Evolutionary conservation across 169 alveolate genomes (phyloP), one percentile per base, ranked within the genome.

Genomic region (Neospora caninum): DNA sequence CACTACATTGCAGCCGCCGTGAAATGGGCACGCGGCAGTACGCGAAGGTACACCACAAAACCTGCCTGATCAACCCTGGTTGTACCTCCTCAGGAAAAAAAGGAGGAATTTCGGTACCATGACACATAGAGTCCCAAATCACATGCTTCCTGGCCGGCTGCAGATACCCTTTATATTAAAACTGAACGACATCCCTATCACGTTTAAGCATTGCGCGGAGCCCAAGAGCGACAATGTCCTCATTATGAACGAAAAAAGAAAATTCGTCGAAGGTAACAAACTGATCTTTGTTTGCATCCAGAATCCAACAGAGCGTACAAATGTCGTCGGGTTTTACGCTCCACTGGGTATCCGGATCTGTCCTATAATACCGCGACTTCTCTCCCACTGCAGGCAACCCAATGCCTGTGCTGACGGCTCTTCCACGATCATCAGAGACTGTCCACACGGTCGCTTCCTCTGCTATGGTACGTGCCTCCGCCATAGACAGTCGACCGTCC

Each of bases 201-300:
- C 45, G 39, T n/a, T n/a, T 78, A 20, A 78, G 86, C 45, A 78
- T 36, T 20, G 39, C 49, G n/a, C n/a, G 86, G 10, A 38, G 39
- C 45, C 39, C 39, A 16, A n/a, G 39, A 78, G 86, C 39, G 31
- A 38, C 45, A 16, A 78, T 43, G 31, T 78, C 45, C 42, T 78
- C 86, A 25, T 78, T 78, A n/a, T 78, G 86, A 2, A 78, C 31
- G 86, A 78, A n/a, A n/a, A 29, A 78, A 0, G 39, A 10, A 43
- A 78, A 78, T 38, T 78, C 86, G 18, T 78, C 86, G 86, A 78
- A 78, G 43, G 39, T 38, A 20, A 78, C 86, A 20, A 29, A n/a
- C 86, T n/a, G 86, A 78, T 78, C 86, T 78, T 78, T 78, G 45
- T 78, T 78, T 16, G 49, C 45, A 78, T 78, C 86, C 10, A 78